Base-by-base conservation (phyloP, 192 early-diverging fungal genomes). In the Linnemannia exigua region DNA sequence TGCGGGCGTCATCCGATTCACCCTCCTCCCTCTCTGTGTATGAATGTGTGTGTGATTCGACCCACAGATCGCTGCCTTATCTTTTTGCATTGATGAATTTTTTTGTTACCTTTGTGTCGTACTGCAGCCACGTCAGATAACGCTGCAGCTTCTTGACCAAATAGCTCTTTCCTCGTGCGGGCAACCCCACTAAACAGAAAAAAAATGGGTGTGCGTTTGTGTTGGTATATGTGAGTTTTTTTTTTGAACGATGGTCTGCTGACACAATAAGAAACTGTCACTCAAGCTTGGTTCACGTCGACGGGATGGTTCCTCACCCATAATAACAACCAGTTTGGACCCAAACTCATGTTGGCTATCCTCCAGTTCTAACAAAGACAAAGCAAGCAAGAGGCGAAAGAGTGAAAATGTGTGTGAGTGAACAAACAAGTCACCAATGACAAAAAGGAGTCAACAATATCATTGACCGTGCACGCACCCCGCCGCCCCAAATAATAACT, bases 131-230 rank as follows among this genome's bases (percentile, higher is more conserved):
- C 14, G 91, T 94, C 88, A 96, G 88, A 91, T 97, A 99, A 63
- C 97, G 94, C 80, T 94, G 92, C 35, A 99, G 91, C 82, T 99
- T 99, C 79, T 98, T 98, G 88, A 97, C 96, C 77, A 99, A 95
- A 79, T 98, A 97, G 90, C 92, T 92, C 88, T 99, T 99, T 33
- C 98, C 98, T 67, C 98, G 90, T 9, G 98, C 98, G 38, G 98
- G 98, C 67, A 99, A 87, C 12, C 98, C 98, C 37, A 97, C 95
- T 94, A 84, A 48, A 14, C 25, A 31, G 36, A 25, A 36, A 47
- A 58, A 36, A 22, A 22, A 58, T 20, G 15, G 14, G 46, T 74
- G 66, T n/a, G 46, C 33, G 22, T 51, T 25, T 79, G 7, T 14
- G n/a, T 22, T n/a, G n/a, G 33, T 38, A 33, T 69, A 9, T 44